Percentiles rank a stretch among this genome's conserved stretches.
phyloP scores from a whole-genome alignment of 768 basidiomycete genomes.

The Leccinum aurantiacum region DNA sequence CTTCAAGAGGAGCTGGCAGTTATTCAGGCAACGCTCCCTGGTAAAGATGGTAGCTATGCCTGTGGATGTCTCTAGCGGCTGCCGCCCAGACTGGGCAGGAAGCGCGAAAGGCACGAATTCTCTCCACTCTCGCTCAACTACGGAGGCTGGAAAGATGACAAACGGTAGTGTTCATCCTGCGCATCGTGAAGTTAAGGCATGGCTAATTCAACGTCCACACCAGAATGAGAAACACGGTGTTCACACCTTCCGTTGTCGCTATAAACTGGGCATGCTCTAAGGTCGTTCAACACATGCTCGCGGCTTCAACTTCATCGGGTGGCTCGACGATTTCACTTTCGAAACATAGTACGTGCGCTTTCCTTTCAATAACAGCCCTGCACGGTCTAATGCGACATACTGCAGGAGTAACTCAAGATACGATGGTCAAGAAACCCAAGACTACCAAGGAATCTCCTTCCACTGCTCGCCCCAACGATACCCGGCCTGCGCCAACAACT shows the following conservation, averaged over 20 bases:
- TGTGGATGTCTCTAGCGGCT: background rate
- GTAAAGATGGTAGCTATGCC: conserved; percentile 9
- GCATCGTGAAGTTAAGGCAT: background rate
- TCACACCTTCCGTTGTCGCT: background rate
- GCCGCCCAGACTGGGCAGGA: conserved; percentile 7
- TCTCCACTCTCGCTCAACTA: background rate
- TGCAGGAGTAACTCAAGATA: conserved; percentile 5
- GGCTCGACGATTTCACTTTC: background rate
- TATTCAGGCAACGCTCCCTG: conserved; percentile 10
- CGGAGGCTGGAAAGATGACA: background rate
- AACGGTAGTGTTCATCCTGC: conserved; percentile 6
- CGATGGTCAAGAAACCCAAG: background rate
- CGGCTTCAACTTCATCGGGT: background rate
- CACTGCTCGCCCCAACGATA: background rate
- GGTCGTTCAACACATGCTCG: background rate
- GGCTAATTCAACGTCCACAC: conserved; percentile 1
- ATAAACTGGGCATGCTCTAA: background rate
- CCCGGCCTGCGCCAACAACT: conserved; percentile 8
- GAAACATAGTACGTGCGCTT: conserved; percentile 5
- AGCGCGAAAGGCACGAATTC: background rate
- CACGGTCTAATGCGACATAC: background rate
- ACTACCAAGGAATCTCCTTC: conserved; percentile 3
- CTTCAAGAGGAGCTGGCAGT: conserved; percentile 13
- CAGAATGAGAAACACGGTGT: conserved; percentile 1
- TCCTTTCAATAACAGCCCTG: background rate